Evolutionary conservation across 2,329 filamentous ascomycete genomes (phyloP), one percentile per base, ranked within the genome.

Genomic region (Colletotrichum acutatum): DNA sequence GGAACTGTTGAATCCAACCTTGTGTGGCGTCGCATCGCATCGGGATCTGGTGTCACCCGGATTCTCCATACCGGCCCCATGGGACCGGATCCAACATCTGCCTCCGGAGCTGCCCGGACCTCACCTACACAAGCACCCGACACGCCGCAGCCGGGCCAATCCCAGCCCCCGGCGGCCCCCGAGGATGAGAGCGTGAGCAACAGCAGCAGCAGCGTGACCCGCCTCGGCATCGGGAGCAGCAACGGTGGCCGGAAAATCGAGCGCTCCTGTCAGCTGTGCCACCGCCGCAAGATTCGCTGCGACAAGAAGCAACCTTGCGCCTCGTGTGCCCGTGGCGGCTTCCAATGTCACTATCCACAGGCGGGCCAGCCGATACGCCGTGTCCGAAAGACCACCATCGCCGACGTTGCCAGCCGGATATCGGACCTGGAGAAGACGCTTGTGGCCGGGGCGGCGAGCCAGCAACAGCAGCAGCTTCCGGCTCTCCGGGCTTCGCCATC

Each of bases 391-490:
- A 75, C 76, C 22, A 79, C 77, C 52, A 77, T 78, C 37, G 76
- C 77, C 7, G 81, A 83, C 72, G 81, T 83, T 19, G 80, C 81
- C 1, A 81, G 77, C 58, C 78, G 81, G 2, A 82, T 83, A n/a
- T 78, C 79, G 5, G 76, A 80, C 49, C 76, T 83, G 62, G 81
- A 83, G 65, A 79, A 77, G 74, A 78, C 79, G 1, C 68, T 82
- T 6, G 72, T 63, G 5, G 62, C 74, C 26, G 68, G 65, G 2
- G 34, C 59, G 54, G 52, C 57, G 14, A 56, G 9, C 14, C 37
- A 64, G 3, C 61, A 37, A 8, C 66, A 46, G 8, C 66, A 26
- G n/a, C 62, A 30, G 14, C 56, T 28, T 19, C 34, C 28, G 12
- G 12, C 32, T 42, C 49, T 63, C n/a, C 34, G 58, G 4, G 53